phyloP scores from a whole-genome alignment of 2,329 filamentous ascomycete species.

The Cercospora zeina region DNA sequence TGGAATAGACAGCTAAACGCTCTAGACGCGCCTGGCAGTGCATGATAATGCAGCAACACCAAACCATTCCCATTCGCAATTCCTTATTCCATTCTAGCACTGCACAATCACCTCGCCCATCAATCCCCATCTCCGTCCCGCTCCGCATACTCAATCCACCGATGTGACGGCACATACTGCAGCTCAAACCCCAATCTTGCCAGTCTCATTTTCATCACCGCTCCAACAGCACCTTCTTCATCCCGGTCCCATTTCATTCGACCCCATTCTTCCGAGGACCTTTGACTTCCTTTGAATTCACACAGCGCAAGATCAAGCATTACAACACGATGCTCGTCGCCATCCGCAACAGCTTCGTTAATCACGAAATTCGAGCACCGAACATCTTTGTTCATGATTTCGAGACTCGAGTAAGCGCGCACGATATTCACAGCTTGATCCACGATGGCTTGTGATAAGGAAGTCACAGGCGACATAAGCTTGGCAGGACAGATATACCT shows the following conservation, averaged over 20 bases:
- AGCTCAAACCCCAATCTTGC: not conserved
- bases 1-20: not conserved
- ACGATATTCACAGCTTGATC: not conserved
- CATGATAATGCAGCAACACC: slow-evolving; percentile 49
- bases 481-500: too few relatives aligned
- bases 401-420: not conserved
- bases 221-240: not conserved
- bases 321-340: not conserved
- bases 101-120: not conserved
- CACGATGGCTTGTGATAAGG: too few relatives aligned
- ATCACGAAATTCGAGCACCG: not conserved
- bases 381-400: not conserved
- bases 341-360: not conserved
- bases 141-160: not conserved
- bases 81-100: not conserved
- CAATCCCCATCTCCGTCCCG: not conserved
- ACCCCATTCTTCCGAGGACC: not conserved
- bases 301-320: not conserved
- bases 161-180: not conserved
- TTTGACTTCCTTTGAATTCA: not conserved
- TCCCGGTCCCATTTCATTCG: not conserved
- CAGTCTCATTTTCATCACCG: not conserved
- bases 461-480: too few relatives aligned
- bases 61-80: not conserved
- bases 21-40: not conserved